These are phyloP conservation scores for Petasospora fabianii DNA, from an alignment of 1,139 yeast species.

Conservation along the genomic window DNA sequence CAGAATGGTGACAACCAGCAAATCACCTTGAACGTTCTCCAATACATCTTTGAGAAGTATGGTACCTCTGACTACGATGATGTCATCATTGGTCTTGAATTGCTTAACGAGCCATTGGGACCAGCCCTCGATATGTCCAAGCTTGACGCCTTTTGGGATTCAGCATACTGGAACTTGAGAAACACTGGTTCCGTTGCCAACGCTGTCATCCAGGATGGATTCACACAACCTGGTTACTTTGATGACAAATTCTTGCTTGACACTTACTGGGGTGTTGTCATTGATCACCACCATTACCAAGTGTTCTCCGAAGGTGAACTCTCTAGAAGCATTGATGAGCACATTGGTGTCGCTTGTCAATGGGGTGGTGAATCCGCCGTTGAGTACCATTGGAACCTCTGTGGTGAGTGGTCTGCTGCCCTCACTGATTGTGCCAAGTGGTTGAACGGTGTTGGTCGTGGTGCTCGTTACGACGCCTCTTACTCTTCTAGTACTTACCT, in stretches of 20 bases:
- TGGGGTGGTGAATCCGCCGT: conserved; percentile 49
- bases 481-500: conserved; percentile 36
- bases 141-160: conserved; percentile 52
- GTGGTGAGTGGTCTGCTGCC: conserved; percentile 83
- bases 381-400: conserved; percentile 71
- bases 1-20: conserved; percentile 41
- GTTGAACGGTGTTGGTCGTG: conserved; percentile 59
- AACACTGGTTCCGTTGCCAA: conserved; percentile 29
- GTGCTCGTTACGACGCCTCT: conserved; percentile 56
- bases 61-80: conserved; percentile 42
- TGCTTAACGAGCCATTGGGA: conserved; percentile 73
- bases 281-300: conserved; percentile 93
- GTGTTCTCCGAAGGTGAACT: conserved; percentile 70
- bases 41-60: conserved; percentile 42
- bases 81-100: conserved; percentile 56
- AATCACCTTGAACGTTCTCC: conserved; percentile 42
- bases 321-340: conserved; percentile 51
- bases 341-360: conserved; percentile 57
- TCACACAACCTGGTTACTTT: conserved; percentile 61
- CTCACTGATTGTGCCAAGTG: conserved; percentile 64
- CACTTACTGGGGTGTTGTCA: conserved; percentile 57
- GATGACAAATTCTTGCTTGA: conserved; percentile 42
- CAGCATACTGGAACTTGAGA: conserved; percentile 35
- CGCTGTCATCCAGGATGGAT: conserved; percentile 47
- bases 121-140: conserved; percentile 55